A percentile compares a stretch with the other conserved stretches of the same genome.
These are phyloP conservation scores for Volvox carteri DNA, from an alignment of 163 green algal species.

Conservation along the genomic window DNA sequence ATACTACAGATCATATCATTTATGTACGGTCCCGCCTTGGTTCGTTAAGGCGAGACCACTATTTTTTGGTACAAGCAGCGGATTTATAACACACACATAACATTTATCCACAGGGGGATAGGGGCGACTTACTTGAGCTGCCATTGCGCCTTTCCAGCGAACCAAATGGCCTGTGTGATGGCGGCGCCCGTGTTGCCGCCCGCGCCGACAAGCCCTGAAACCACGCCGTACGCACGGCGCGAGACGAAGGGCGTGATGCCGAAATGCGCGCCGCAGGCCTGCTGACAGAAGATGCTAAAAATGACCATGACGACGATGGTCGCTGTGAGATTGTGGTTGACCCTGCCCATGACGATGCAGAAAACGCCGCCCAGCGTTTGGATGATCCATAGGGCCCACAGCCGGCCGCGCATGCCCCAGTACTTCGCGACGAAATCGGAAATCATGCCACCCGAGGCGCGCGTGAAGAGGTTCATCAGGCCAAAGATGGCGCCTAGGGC, in stretches of 20 bases:
- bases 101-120: too few relatives aligned
- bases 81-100: too few relatives aligned
- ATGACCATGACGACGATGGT: constrained; percentile 86
- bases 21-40: too few relatives aligned
- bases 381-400: constrained; percentile 81
- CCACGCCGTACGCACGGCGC: constrained; percentile 87
- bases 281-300: constrained; percentile 89
- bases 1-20: too few relatives aligned
- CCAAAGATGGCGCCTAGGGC: constrained; percentile 81
- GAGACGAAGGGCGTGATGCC: constrained; percentile 95
- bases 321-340: constrained; percentile 61
- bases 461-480: constrained; percentile 93
- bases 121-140: constrained; percentile 43
- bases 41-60: too few relatives aligned
- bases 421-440: constrained; percentile 79
- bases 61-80: too few relatives aligned
- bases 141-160: constrained; percentile 63
- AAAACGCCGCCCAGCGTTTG: constrained; percentile 77
- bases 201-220: constrained; percentile 92
- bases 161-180: constrained; percentile 88
- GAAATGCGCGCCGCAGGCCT: constrained; percentile 76
- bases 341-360: constrained; percentile 78
- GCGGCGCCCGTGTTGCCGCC: constrained; percentile 89
- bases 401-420: constrained; percentile 91
- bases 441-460: constrained; percentile 84